Percentiles rank a stretch among this genome's conserved stretches.
Conservation (phyloP, 2,329 filamentous ascomycete genomes). For the Dothidotthia symphoricarpi region DNA sequence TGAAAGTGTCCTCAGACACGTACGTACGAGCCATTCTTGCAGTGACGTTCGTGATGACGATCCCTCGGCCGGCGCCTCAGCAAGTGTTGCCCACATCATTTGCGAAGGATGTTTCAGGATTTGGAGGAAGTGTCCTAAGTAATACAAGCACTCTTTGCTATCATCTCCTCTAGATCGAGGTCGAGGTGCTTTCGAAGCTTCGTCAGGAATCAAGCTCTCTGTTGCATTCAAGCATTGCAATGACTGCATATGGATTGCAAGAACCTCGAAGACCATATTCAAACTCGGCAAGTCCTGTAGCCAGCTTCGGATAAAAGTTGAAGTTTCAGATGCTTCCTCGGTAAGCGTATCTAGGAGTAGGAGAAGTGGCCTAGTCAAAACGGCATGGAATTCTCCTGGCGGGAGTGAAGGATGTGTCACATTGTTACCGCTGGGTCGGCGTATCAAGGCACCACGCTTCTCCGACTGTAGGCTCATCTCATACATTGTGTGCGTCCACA, state of each 20-base stretch:
- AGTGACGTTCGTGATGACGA: slow-evolving; percentile 52
- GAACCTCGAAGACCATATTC: slow-evolving; percentile 47
- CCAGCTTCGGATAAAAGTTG: slow-evolving; percentile 78
- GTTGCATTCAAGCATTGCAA: slow-evolving; percentile 27
- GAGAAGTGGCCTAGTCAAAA: slow-evolving; percentile 79
- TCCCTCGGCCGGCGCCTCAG: slow-evolving; percentile 58
- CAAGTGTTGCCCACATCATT: slow-evolving; percentile 67
- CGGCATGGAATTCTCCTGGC: slow-evolving; percentile 63
- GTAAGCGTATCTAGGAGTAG: slow-evolving; percentile 75
- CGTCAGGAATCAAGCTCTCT: slow-evolving; percentile 17
- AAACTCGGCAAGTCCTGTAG: slow-evolving; percentile 62
- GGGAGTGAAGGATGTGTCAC: slow-evolving; percentile 25
- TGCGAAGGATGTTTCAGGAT: slow-evolving; percentile 68
- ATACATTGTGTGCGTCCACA: slow-evolving; percentile 74
- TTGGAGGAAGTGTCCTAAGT: slow-evolving; percentile 71
- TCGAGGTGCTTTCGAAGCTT: slow-evolving; percentile 1
- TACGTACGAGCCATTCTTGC: slow-evolving; percentile 66
- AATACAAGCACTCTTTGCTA: slow-evolving; percentile 73
- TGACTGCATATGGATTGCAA: slow-evolving; percentile 32
- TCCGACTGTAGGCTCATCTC: slow-evolving; percentile 39
- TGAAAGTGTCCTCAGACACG: slow-evolving; percentile 64
- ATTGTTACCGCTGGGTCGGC: slow-evolving; percentile 33
- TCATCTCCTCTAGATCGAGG: slow-evolving; percentile 53
- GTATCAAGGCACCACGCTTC: slow-evolving; percentile 29
- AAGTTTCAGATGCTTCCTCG: slow-evolving; percentile 70